These are phyloP conservation scores for Lactarius hatsudake DNA, from an alignment of 768 basidiomycete genomes.

Conservation along the genomic window DNA sequence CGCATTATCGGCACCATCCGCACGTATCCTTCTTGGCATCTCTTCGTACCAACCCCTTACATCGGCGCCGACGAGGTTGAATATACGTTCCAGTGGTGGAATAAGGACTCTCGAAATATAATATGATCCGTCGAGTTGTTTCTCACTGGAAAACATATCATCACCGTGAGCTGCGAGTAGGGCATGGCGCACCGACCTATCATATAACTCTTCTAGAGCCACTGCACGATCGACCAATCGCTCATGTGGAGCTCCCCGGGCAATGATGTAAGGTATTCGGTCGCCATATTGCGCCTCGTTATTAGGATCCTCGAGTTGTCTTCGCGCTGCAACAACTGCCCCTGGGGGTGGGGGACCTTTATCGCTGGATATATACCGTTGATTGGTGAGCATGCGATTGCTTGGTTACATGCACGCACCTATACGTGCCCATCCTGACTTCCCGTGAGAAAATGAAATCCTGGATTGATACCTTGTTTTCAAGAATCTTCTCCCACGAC, in stretches of 20 bases:
- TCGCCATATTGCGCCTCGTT: conserved; percentile 92
- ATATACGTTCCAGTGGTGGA: conserved; percentile 85
- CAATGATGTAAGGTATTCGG: conserved; percentile 88
- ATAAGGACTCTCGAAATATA: conserved; percentile 88
- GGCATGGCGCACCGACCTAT: conserved; percentile 44
- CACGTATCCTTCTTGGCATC: conserved; percentile 66
- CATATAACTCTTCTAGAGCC: conserved; percentile 67
- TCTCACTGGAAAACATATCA: conserved; percentile 42
- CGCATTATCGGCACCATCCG: conserved; percentile 38
- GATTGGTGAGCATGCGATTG: neutral
- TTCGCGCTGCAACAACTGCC: conserved; percentile 77
- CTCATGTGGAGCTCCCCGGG: conserved; percentile 55
- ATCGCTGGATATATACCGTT: conserved; percentile 49
- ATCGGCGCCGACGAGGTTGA: conserved; percentile 88
- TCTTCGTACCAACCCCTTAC: conserved; percentile 83
- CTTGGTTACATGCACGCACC: conserved; percentile 42
- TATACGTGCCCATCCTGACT: conserved; percentile 91
- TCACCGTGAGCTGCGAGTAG: neutral
- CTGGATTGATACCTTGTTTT: conserved; percentile 77
- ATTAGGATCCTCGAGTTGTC: conserved; percentile 68
- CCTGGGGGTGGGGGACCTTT: conserved; percentile 89
- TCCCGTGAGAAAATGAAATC: conserved; percentile 96
- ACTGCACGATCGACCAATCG: conserved; percentile 74
- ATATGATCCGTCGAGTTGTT: conserved; percentile 80
- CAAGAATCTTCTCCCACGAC: conserved; percentile 82